Base-by-base conservation (phyloP, 306 rosid species). In the Fragaria nilgerrensis region DNA sequence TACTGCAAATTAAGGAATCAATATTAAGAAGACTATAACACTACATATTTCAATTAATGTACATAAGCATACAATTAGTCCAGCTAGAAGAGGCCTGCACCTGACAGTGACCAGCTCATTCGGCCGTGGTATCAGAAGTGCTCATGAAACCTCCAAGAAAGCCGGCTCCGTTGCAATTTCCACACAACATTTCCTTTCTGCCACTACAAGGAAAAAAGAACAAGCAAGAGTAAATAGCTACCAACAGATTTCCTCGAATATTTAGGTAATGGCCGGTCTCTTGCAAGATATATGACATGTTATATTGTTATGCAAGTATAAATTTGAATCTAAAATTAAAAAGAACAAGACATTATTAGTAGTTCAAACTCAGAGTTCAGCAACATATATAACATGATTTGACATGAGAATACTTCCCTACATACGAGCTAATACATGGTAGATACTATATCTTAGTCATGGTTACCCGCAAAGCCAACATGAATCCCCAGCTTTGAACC, bases 401-500 rank as follows among this genome's bases (percentile, higher is more conserved):
- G 17, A 11, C 17, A 23, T 4, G 5, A 58, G 36, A 59, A 12
- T 1, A 25, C 3, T 23, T 23, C 64, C 34, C 15, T 9, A n/a
- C 15, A 22, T n/a, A 22, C 23, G 2, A 9, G 27, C 27, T 0
- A 58, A 22, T 3, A 2, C 0, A 4, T 12, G 65, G 65, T 12
- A 59, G 29, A 61, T 61, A 61, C 0, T 25, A 4, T 11, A 12
- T 59, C 2, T 12, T 2, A 62, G 41, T 62, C 9, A 17, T 58
- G 37, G 25, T 72, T 77, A 95, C 99, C 99, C 92, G 97, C 99
- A 95, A 64, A 95, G 75, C 97, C 99, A 95, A 77, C 99, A 95
- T 47, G 89, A 56, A 81, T 85, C 91, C 64, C 99, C 97, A 9
- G 92, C 93, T 86, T 95, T 92, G 45, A 88, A 92, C 77, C 20